Evolutionary conservation across 352 stramenopile species (phyloP).

Genomic region (Aphanomyces stellatus): DNA sequence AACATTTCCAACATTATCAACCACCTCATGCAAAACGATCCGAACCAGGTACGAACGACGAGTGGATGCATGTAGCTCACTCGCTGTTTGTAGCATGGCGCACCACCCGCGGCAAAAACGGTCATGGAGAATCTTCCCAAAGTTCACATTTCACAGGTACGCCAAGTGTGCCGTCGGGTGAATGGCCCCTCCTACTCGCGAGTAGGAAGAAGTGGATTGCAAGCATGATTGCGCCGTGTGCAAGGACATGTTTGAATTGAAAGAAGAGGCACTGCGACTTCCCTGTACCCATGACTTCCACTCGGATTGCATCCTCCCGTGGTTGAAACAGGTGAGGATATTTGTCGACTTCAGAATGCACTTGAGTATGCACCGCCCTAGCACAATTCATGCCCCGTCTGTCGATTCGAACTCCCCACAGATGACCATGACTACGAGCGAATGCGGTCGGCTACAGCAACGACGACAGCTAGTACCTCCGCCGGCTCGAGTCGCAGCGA

Average conservation of each 20-base stretch:
- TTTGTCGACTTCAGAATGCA: background rate
- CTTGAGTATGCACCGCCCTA: constrained; percentile 13
- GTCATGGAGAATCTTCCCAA: constrained; percentile 66
- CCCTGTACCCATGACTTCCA: constrained; percentile 76
- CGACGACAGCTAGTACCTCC: background rate
- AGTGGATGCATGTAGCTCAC: no score
- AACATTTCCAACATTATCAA: constrained; percentile 81
- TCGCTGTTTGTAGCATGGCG: constrained; percentile 45
- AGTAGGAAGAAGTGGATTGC: constrained; percentile 52
- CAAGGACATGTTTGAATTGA: constrained; percentile 77
- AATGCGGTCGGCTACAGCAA: background rate
- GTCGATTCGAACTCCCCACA: constrained; percentile 72
- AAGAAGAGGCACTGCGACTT: constrained; percentile 62
- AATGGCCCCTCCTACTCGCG: background rate
- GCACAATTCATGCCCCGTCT: constrained; percentile 84
- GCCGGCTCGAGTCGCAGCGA: background rate
- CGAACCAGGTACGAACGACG: constrained; percentile 66
- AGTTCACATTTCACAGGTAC: constrained; percentile 46
- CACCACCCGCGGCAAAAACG: constrained; percentile 64
- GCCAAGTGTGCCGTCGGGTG: background rate
- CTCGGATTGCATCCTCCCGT: constrained; percentile 78
- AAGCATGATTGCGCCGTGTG: constrained; percentile 78
- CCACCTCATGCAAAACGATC: constrained; percentile 84
- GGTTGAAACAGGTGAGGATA: constrained; percentile 49
- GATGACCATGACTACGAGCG: constrained; percentile 74